Evolutionary conservation across 2,329 filamentous ascomycete species (phyloP), one percentile per base, ranked within the genome.

Genomic region (Fusarium buxicola): DNA sequence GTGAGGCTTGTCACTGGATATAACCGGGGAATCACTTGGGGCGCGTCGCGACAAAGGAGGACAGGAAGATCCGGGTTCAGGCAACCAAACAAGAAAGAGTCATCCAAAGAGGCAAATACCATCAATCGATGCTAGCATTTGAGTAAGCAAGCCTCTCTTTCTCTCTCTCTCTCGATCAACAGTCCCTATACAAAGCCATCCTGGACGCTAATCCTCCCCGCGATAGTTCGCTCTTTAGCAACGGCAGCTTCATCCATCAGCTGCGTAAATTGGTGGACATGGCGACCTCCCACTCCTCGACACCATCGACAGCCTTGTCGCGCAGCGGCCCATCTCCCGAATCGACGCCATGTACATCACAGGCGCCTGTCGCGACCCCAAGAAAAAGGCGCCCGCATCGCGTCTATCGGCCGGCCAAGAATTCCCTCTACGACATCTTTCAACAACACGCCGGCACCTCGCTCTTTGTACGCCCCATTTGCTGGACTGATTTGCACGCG

Each of bases 401-500:
- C 52, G 74, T 78, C 34, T 78, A 70, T 9, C 75, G 74, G 4
- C 81, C 83, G 1, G 78, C 80, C 39, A 72, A 75, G 16, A 80
- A 80, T 16, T 87, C 85, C 0, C 74, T 87, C 18, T 82, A 81
- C 66, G 82, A 83, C 58, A 76, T 84, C 39, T 76, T 87, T 58
- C 79, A 81, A 58, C 75, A 82, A 18, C 69, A 86, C 66, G 71
- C 78, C 30, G 80, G 82, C 38, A 72, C 70, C 1, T 77, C 80
- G 1, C 81, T 87, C 16, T 86, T 81, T 56, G 73, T 83, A 43
- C 77, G 80, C 24, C 85, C 85, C 2, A 80, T 86, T 40, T 81
- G 78, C 68, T 87, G 85, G 85, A 86, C 81, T 13, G 84, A 86
- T 50, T 54, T 76, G 2, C 85, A 87, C 57, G 67, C 77, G 9